Conservation (phyloP, 305 asterid genomes). For the Galium porrigens region DNA sequence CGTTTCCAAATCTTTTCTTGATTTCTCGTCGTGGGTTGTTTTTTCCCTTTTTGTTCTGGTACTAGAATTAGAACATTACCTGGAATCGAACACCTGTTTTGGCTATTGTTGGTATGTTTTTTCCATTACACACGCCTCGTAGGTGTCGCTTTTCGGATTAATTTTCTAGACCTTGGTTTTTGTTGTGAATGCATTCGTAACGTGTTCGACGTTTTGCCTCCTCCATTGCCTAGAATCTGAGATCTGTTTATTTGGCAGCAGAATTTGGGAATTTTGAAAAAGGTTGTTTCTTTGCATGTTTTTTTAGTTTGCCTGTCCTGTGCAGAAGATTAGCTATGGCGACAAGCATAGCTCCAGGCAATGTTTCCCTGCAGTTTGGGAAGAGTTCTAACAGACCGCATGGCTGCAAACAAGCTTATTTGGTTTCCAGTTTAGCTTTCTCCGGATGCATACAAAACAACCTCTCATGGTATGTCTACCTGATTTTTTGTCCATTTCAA, state of each 20-base stretch:
- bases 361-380: constrained; percentile 36
- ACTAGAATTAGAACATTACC: not conserved
- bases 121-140: too few relatives aligned
- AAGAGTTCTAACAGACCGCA: constrained; percentile 26
- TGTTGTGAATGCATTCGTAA: not conserved
- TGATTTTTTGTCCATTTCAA: constrained; percentile 3
- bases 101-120: not conserved
- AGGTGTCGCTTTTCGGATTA: not conserved
- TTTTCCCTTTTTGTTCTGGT: not conserved
- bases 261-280: not conserved
- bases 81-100: not conserved
- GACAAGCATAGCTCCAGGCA: constrained; percentile 47
- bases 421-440: constrained; percentile 25
- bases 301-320: not conserved
- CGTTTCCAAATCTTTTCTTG: not conserved
- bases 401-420: constrained; percentile 32
- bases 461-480: constrained; percentile 46
- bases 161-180: not conserved
- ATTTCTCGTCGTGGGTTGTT: not conserved
- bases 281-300: not conserved
- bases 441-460: constrained; percentile 34
- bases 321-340: constrained; percentile 42
- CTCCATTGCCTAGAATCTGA: not conserved
- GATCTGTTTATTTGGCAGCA: constrained; percentile 1
- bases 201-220: not conserved